Evolutionary conservation across 306 rosid genomes (phyloP).

Genomic region (Vigna angularis): DNA sequence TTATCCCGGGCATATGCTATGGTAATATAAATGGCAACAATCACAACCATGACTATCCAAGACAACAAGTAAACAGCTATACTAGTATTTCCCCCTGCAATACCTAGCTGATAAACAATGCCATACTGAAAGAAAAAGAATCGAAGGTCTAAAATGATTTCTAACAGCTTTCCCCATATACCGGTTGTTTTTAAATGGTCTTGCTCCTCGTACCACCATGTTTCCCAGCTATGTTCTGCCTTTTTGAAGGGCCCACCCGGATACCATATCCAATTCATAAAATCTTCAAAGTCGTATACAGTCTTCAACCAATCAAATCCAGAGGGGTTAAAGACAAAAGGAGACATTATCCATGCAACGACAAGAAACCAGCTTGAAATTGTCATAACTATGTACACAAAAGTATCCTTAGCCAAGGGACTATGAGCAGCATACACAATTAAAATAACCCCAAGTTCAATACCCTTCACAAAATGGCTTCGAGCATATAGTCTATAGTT

Average conservation of each 20-base stretch:
- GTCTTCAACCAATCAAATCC: slow-evolving; percentile 99
- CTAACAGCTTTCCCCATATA: slow-evolving; percentile 95
- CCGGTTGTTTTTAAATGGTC: slow-evolving; percentile 92
- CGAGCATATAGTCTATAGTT: slow-evolving; percentile 87
- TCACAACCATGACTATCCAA: slow-evolving; percentile 79
- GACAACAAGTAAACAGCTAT: slow-evolving; percentile 89
- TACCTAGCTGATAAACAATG: slow-evolving; percentile 79
- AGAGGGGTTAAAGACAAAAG: slow-evolving; percentile 90
- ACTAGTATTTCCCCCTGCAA: slow-evolving; percentile 46
- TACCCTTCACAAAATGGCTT: slow-evolving; percentile 93
- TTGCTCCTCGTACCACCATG: slow-evolving; percentile 97
- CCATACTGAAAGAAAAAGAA: slow-evolving; percentile 99
- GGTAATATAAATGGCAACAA: slow-evolving; percentile 69
- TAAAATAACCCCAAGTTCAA: slow-evolving; percentile 90
- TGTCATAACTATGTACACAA: slow-evolving; percentile 73
- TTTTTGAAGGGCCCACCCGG: slow-evolving; percentile 73
- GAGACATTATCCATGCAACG: slow-evolving; percentile 90
- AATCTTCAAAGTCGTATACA: slow-evolving; percentile 89
- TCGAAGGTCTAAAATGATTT: slow-evolving; percentile 89
- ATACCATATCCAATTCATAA: slow-evolving; percentile 84
- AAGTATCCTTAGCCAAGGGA: slow-evolving; percentile 56
- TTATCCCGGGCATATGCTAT: slow-evolving; percentile 77
- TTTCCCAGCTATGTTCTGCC: slow-evolving; percentile 89
- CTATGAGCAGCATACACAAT: slow-evolving; percentile 79
- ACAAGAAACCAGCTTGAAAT: slow-evolving; percentile 94